Percentiles rank a stretch among this genome's conserved stretches.
Conservation (phyloP, 2,329 filamentous ascomycete genomes). For the Ilyonectria robusta region DNA sequence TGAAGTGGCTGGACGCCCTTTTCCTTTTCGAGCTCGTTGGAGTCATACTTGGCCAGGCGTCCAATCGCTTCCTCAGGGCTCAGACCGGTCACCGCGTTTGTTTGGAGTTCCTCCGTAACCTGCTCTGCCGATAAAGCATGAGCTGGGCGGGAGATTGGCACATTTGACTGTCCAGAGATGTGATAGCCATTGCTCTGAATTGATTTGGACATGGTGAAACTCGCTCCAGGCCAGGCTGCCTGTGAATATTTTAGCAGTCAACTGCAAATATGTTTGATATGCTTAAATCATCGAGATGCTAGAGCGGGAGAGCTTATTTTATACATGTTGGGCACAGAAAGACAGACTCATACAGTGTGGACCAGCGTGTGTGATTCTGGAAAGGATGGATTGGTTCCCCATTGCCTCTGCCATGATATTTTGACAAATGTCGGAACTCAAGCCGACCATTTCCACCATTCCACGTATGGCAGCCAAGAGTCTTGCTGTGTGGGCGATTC, state of each 20-base stretch:
- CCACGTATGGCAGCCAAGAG: not conserved
- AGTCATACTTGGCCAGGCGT: constrained; percentile 70
- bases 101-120: constrained; percentile 35
- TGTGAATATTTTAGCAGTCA: not conserved
- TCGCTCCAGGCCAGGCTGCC: not conserved
- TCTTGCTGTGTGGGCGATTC: not conserved
- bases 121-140: constrained; percentile 37
- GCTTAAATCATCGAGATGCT: not conserved
- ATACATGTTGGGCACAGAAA: not conserved
- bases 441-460: not conserved
- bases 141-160: constrained; percentile 41
- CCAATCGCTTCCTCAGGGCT: constrained; percentile 66
- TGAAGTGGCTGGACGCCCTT: constrained; percentile 72
- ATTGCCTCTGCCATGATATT: not conserved
- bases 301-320: not conserved
- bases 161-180: constrained; percentile 43
- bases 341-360: not conserved
- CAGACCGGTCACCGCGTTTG: constrained; percentile 65
- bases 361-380: not conserved
- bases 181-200: constrained; percentile 21
- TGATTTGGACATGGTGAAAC: not conserved
- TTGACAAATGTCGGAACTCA: not conserved
- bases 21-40: constrained; percentile 74
- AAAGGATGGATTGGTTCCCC: not conserved
- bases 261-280: not conserved